These are phyloP conservation scores for Dendrobium catenatum DNA, from an alignment of 106 monocot genomes.

Conservation along the genomic window DNA sequence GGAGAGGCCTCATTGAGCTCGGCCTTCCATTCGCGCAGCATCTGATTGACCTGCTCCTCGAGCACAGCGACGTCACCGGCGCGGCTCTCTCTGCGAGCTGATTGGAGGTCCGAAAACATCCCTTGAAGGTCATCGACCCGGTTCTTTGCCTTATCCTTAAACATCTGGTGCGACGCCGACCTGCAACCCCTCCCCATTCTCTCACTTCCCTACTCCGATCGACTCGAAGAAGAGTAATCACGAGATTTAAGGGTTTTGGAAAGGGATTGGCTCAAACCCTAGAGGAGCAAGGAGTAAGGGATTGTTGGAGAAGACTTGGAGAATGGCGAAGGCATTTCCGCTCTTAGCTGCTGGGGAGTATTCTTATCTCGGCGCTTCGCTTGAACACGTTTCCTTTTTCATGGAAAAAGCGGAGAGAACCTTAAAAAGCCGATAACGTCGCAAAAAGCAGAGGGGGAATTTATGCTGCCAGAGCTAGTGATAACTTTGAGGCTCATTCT, in stretches of 20 bases:
- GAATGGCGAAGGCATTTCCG: background rate
- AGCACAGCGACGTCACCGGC: conserved; percentile 64
- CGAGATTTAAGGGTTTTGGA: background rate
- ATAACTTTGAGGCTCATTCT: background rate
- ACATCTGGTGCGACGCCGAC: conserved; percentile 57
- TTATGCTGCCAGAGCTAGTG: background rate
- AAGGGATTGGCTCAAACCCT: background rate
- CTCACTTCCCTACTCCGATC: background rate
- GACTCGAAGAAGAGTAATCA: background rate
- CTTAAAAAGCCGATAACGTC: background rate
- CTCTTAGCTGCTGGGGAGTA: background rate
- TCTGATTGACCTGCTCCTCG: conserved; percentile 88
- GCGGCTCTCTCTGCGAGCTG: conserved; percentile 71
- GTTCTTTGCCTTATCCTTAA: conserved; percentile 76
- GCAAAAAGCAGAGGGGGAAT: background rate
- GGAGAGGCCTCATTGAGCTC: conserved; percentile 81
- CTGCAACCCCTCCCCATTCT: conserved; percentile 40
- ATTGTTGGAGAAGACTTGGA: background rate
- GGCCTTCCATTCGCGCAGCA: conserved; percentile 93
- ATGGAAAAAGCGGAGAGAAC: background rate
- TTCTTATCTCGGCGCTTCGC: background rate
- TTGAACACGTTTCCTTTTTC: background rate
- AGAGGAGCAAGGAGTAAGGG: background rate
- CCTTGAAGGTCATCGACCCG: conserved; percentile 83
- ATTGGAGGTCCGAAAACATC: conserved; percentile 72